Evolutionary conservation across 441 rosid species (phyloP).

Genomic region (Bruguiera hainesii): DNA sequence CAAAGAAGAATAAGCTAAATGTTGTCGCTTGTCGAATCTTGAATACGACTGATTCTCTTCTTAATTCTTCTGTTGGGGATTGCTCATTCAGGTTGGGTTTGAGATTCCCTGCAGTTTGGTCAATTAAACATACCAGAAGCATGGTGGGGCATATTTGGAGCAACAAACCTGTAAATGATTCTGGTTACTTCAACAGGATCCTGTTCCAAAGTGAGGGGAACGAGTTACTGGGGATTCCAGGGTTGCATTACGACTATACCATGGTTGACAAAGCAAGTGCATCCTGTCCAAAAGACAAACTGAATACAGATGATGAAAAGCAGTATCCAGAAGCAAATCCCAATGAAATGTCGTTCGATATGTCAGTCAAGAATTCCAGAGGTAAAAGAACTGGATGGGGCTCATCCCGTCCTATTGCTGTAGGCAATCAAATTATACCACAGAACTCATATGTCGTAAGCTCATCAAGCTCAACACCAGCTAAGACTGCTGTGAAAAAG

Average conservation of each 20-base stretch:
- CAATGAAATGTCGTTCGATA: slow-evolving; percentile 53
- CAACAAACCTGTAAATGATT: slow-evolving; percentile 35
- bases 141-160: slow-evolving; percentile 64
- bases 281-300: slow-evolving; percentile 34
- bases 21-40: slow-evolving; percentile 65
- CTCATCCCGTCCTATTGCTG: slow-evolving; percentile 45
- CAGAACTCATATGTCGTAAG: neutral
- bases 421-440: slow-evolving; percentile 34
- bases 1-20: slow-evolving; percentile 42
- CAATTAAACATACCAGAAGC: slow-evolving; percentile 41
- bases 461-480: neutral
- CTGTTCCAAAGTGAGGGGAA: slow-evolving; percentile 32
- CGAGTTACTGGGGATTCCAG: slow-evolving; percentile 31
- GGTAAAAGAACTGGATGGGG: slow-evolving; percentile 38
- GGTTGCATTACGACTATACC: slow-evolving; percentile 53
- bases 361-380: slow-evolving; percentile 38
- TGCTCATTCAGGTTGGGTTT: slow-evolving; percentile 67
- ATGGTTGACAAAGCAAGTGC: slow-evolving; percentile 32
- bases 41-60: slow-evolving; percentile 34
- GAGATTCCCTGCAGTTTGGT: slow-evolving; percentile 54
- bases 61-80: slow-evolving; percentile 45
- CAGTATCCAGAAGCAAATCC: slow-evolving; percentile 51
- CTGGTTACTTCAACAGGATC: slow-evolving; percentile 40
- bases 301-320: slow-evolving; percentile 31
- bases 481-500: slow-evolving; percentile 10